phyloP scores from a whole-genome alignment of 2,329 filamentous ascomycete genomes.

The Fusarium penzigii region DNA sequence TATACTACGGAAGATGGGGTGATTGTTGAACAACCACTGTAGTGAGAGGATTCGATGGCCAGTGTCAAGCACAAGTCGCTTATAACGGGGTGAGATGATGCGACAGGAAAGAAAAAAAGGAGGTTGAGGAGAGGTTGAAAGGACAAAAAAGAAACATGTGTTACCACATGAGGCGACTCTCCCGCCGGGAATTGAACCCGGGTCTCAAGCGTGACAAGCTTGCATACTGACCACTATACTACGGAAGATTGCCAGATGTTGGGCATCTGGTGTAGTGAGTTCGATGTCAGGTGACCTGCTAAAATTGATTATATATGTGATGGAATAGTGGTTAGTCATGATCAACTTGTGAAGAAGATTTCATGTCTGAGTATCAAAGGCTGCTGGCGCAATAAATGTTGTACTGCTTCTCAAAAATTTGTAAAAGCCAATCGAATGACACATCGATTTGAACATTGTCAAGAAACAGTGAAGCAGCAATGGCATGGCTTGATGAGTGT shows the following conservation, averaged over 20 bases:
- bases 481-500: too few species aligned
- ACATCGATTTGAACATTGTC: too few species aligned
- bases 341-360: too few species aligned
- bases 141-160: conserved; percentile 19
- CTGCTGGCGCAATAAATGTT: too few species aligned
- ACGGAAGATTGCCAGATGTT: conserved; percentile 29
- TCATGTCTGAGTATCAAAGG: too few species aligned
- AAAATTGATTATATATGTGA: background rate
- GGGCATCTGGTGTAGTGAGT: conserved; percentile 14
- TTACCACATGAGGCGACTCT: conserved; percentile 24
- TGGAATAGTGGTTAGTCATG: background rate
- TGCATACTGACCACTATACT: conserved; percentile 3
- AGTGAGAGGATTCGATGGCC: too few species aligned
- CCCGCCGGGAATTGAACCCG: conserved; percentile 11
- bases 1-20: background rate
- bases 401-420: too few species aligned
- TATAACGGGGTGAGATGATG: background rate
- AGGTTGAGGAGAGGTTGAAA: background rate
- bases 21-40: too few species aligned
- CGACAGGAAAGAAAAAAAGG: conserved; percentile 1
- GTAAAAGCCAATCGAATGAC: too few species aligned
- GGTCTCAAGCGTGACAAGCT: background rate
- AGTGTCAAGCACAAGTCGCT: background rate
- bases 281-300: conserved; percentile 2
- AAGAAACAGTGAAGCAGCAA: too few species aligned